Base-by-base conservation (phyloP, 1,284 basidiomycete genomes). In the Cutaneotrichosporon mucoides region DNA sequence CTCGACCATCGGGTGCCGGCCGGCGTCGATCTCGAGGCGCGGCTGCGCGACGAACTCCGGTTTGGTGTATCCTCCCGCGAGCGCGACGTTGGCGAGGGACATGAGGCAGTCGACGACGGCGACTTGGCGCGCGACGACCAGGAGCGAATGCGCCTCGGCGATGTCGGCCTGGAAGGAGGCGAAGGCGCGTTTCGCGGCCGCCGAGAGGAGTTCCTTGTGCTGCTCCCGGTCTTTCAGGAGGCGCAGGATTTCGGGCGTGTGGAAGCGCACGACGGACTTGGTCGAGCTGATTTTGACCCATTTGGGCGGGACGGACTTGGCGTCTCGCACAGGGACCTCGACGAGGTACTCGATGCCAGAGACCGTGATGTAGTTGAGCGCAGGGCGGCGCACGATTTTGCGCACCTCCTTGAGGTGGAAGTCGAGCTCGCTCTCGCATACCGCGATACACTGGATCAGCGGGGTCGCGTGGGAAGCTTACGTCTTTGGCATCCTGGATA, bases 211-310 rank as follows among this genome's bases (percentile, higher is more conserved):
- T 75, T 98, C 95, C 64, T 84, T 84, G 61, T 84, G 85, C 70
- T 87, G 90, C 43, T 89, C 86, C 43, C 88, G 84, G 68, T 91
- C 86, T 64, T 88, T 83, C 1, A 88, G 74, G 76, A 89, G 84
- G 15, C 79, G 75, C 53, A 85, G 82, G 15, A 90, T 83, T 36
- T 82, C 81, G 0, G 92, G 91, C 0, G 92, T 86, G 55, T 89
- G 88, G 73, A 90, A 97, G n/a, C 95, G 84, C 49, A 86, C 84
- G 34, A 83, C 79, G 15, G 79, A 79, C 75, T 88, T 93, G 1
- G 93, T 97, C 89, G 84, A 86, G 41, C 86, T 90, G 52, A 93
- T 81, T 42, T 89, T 80, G 49, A 85, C 80, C 93, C 94, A 99
- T 58, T 84, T 83, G 6, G 84, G 82, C 0, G 95, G 95, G 3